Percentiles rank a stretch among this genome's conserved stretches.
Conservation (phyloP, 495 filamentous ascomycete species). For the Trichoderma asperelloides region DNA sequence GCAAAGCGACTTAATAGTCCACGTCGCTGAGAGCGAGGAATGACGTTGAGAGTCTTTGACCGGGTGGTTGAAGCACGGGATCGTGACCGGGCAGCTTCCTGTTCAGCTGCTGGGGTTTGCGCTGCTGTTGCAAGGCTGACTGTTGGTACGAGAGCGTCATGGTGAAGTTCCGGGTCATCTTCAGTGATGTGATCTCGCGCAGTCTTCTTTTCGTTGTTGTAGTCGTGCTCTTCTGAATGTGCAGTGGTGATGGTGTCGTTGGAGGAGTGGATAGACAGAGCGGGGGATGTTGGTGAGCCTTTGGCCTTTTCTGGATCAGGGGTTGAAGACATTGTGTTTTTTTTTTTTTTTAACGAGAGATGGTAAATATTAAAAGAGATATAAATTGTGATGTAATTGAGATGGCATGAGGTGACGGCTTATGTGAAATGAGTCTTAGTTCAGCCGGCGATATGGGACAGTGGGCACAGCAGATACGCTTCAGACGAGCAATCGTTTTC, state of each 20-base stretch:
- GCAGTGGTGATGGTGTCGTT: not conserved
- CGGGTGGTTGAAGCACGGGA: conserved; percentile 31
- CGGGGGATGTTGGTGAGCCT: not conserved
- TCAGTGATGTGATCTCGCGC: not conserved
- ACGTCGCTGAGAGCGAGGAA: conserved; percentile 60
- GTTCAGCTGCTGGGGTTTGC: not conserved
- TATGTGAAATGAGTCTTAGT: too few species aligned
- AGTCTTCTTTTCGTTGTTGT: not conserved
- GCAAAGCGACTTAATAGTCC: conserved; percentile 67
- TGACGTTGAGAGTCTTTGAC: conserved; percentile 32
- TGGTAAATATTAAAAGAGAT: not conserved
- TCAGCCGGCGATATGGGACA: not conserved
- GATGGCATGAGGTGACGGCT: too few species aligned
- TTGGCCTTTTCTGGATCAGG: not conserved
- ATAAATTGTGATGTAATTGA: too few species aligned
- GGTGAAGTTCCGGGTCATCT: not conserved
- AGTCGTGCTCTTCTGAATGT: not conserved
- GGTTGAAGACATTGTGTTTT: not conserved
- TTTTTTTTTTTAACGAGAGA: not conserved
- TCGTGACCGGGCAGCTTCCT: conserved; percentile 11
- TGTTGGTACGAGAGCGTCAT: conserved; percentile 4
- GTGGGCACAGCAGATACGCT: not conserved
- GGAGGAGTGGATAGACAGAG: not conserved
- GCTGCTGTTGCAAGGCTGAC: not conserved
- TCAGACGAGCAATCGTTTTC: not conserved